A percentile compares a stretch with the other conserved stretches of the same genome.
These are phyloP conservation scores for Podospora bellae-mahoneyi DNA, from an alignment of 495 filamentous ascomycete species.

Conservation along the genomic window DNA sequence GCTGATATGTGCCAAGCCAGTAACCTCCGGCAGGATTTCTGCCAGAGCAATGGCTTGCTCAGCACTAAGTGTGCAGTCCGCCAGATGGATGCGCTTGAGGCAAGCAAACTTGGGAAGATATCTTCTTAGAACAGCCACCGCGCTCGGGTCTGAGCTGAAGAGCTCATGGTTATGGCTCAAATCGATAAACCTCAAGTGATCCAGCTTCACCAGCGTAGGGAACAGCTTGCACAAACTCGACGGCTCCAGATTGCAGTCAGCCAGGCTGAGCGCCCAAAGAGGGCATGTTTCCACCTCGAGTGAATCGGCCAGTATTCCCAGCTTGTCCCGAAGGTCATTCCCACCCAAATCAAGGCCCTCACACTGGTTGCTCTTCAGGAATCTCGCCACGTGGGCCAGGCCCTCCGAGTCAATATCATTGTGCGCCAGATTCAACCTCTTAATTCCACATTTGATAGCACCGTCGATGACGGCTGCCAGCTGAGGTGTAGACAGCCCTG, in stretches of 20 bases:
- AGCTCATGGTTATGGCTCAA: constrained; percentile 83
- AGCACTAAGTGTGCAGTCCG: constrained; percentile 78
- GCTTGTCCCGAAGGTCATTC: constrained; percentile 69
- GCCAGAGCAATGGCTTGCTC: constrained; percentile 86
- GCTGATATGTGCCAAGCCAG: constrained; percentile 80
- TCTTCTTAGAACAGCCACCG: constrained; percentile 70
- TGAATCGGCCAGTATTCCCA: constrained; percentile 63
- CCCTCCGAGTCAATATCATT: constrained; percentile 72
- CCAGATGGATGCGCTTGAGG: constrained; percentile 82
- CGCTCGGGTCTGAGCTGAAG: constrained; percentile 70
- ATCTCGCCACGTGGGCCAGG: constrained; percentile 69
- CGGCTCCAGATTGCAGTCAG: constrained; percentile 78
- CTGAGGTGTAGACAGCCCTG: constrained; percentile 64
- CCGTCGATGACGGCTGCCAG: constrained; percentile 73
- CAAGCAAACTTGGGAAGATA: constrained; percentile 78
- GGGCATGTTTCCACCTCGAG: constrained; percentile 57
- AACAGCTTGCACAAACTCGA: constrained; percentile 70
- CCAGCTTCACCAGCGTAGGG: constrained; percentile 66
- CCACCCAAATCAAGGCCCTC: constrained; percentile 91
- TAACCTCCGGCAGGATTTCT: constrained; percentile 82
- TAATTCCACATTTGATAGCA: constrained; percentile 66
- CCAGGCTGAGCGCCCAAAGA: constrained; percentile 79
- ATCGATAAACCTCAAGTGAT: constrained; percentile 83
- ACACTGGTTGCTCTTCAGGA: constrained; percentile 68
- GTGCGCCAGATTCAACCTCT: constrained; percentile 75